Evolutionary conservation across 2,329 filamentous ascomycete species (phyloP).

Genomic region (Scleromitrula shiraiana): DNA sequence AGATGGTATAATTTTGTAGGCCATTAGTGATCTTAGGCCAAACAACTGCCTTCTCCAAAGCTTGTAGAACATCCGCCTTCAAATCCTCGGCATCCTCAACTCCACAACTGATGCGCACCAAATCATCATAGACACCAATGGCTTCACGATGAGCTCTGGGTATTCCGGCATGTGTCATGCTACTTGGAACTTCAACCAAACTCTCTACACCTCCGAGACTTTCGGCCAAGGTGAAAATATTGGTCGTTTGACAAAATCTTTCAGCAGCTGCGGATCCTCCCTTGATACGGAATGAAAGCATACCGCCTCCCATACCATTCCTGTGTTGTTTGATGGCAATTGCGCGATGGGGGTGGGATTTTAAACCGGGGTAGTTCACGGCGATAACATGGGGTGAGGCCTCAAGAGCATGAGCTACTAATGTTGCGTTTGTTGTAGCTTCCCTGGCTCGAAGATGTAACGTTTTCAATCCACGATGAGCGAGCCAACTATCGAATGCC

Average conservation of each 20-base stretch:
- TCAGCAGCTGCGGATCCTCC: slow-evolving; percentile 82
- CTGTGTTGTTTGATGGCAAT: slow-evolving; percentile 90
- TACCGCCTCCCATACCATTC: slow-evolving; percentile 88
- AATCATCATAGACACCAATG: slow-evolving; percentile 89
- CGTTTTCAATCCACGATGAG: slow-evolving; percentile 93
- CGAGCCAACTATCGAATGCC: slow-evolving; percentile 95
- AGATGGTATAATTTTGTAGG: slow-evolving; percentile 4
- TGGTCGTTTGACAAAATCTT: slow-evolving; percentile 82
- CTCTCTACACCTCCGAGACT: slow-evolving; percentile 87
- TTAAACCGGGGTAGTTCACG: slow-evolving; percentile 91
- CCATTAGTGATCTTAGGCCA: slow-evolving; percentile 28
- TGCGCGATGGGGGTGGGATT: slow-evolving; percentile 76
- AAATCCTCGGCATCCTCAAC: slow-evolving; percentile 87
- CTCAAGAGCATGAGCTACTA: slow-evolving; percentile 70
- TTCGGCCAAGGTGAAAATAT: slow-evolving; percentile 90
- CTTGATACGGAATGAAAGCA: slow-evolving; percentile 92
- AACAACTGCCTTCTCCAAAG: slow-evolving; percentile 66
- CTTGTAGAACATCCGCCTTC: slow-evolving; percentile 71
- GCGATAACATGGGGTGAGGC: slow-evolving; percentile 72
- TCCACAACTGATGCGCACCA: slow-evolving; percentile 88
- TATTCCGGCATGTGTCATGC: slow-evolving; percentile 97
- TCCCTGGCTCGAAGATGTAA: slow-evolving; percentile 86
- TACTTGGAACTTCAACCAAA: slow-evolving; percentile 83
- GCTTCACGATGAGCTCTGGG: slow-evolving; percentile 83
- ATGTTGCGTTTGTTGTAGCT: slow-evolving; percentile 71